Conservation (phyloP, 352 stramenopile species). For the Phytopythium mirpurense region DNA sequence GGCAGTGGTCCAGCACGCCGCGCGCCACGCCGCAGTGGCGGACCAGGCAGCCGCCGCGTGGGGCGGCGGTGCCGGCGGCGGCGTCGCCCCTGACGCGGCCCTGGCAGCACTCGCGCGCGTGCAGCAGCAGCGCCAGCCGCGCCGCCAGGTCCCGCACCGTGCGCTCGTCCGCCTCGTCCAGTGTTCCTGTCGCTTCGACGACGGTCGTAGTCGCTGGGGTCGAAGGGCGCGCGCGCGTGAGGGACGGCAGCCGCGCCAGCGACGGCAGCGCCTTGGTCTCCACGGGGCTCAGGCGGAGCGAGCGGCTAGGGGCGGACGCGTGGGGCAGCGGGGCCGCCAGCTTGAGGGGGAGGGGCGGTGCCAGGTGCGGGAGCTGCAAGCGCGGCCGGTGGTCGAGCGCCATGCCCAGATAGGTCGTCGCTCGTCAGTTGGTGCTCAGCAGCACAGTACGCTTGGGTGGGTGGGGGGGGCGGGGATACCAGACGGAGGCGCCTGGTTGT, state of each 20-base stretch:
- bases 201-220: too few relatives aligned
- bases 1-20: conserved; percentile 47
- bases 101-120: conserved; percentile 40
- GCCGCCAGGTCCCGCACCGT: conserved; percentile 25
- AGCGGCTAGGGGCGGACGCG: background rate
- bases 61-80: too few relatives aligned
- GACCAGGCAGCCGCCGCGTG: conserved; percentile 16
- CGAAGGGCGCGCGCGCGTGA: too few relatives aligned
- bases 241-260: background rate
- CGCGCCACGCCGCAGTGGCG: conserved; percentile 39
- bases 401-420: background rate
- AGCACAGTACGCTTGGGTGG: too few relatives aligned
- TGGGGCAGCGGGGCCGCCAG: background rate
- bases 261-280: conserved; percentile 2
- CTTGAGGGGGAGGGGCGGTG: background rate
- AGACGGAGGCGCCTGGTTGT: background rate
- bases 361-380: background rate
- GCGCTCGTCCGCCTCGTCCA: background rate
- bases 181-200: too few relatives aligned
- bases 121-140: conserved; percentile 34
- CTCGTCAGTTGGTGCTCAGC: too few relatives aligned
- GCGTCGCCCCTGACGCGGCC: background rate
- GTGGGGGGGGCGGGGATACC: background rate
- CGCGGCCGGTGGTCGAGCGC: background rate
- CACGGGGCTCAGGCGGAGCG: background rate